Evolutionary conservation across 2,329 filamentous ascomycete species (phyloP).

Genomic region (Claviceps humidiphila): DNA sequence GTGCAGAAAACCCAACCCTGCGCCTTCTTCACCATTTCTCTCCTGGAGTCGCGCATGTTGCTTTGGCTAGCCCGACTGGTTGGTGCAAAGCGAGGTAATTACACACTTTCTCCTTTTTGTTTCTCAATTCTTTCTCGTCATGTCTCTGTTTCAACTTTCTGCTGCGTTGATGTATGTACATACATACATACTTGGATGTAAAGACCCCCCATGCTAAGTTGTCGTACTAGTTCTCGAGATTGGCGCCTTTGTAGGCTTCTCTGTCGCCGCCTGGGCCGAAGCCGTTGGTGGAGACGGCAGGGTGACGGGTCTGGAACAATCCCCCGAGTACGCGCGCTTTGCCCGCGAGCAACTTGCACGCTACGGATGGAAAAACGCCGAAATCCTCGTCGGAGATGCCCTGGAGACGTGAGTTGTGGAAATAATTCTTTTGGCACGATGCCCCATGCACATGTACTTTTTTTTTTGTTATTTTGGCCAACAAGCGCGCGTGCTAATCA

Average conservation of each 20-base stretch:
- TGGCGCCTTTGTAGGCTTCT: conserved; percentile 4
- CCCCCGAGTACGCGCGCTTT: conserved; percentile 1
- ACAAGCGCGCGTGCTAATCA: too few relatives aligned
- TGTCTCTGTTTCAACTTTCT: background rate
- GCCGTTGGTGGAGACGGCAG: conserved; percentile 1
- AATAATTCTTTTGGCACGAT: background rate
- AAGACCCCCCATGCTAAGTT: too few relatives aligned
- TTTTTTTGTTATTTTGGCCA: background rate
- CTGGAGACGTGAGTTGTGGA: background rate
- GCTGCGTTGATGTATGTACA: too few relatives aligned
- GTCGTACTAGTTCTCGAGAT: conserved; percentile 1
- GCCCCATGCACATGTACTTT: background rate
- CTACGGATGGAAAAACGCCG: background rate
- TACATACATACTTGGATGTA: too few relatives aligned
- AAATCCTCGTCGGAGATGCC: background rate
- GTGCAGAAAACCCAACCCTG: conserved; percentile 5
- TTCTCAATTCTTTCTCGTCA: background rate
- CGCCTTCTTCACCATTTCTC: conserved; percentile 4
- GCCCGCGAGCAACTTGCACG: background rate
- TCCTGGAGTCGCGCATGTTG: conserved; percentile 7
- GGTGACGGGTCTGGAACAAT: conserved; percentile 3
- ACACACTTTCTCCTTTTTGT: background rate
- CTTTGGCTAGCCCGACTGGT: conserved; percentile 3
- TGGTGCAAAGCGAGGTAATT: background rate
- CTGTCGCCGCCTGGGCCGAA: conserved; percentile 2